These are phyloP conservation scores for Chaetomidium leptoderma DNA, from an alignment of 495 filamentous ascomycete genomes.

Conservation along the genomic window DNA sequence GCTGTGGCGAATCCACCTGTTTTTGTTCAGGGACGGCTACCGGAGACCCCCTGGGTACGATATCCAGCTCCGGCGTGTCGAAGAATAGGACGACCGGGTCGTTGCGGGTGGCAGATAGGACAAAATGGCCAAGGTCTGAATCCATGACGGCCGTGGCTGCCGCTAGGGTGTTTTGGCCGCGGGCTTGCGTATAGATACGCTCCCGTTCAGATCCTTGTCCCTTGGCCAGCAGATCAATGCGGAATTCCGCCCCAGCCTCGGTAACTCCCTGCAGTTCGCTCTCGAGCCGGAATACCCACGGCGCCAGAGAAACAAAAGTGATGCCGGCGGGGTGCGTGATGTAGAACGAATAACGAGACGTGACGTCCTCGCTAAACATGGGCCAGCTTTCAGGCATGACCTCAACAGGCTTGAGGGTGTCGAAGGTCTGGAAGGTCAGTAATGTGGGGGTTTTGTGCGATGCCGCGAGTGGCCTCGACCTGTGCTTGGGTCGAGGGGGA, in stretches of 20 bases:
- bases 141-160: constrained; percentile 65
- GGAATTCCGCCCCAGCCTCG: constrained; percentile 64
- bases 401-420: constrained; percentile 53
- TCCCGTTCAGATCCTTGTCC: constrained; percentile 59
- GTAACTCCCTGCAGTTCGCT: constrained; percentile 64
- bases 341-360: constrained; percentile 73
- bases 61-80: constrained; percentile 56
- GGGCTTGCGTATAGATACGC: constrained; percentile 49
- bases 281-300: constrained; percentile 75
- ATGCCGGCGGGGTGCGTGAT: constrained; percentile 70
- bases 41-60: constrained; percentile 31
- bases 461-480: constrained; percentile 31
- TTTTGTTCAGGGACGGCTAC: constrained; percentile 14
- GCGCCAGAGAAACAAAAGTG: constrained; percentile 61
- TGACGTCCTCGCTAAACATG: constrained; percentile 66
- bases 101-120: constrained; percentile 64
- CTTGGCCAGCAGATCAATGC: constrained; percentile 65
- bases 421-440: constrained; percentile 54
- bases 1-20: constrained; percentile 28
- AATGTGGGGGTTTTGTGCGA: constrained; percentile 34
- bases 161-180: constrained; percentile 45
- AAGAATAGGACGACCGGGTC: constrained; percentile 62
- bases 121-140: constrained; percentile 71
- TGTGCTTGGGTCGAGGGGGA: constrained; percentile 51
- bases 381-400: constrained; percentile 58